Evolutionary conservation across 2,329 filamentous ascomycete genomes (phyloP).

Genomic region (Cladosporium austrohemisphaericum): DNA sequence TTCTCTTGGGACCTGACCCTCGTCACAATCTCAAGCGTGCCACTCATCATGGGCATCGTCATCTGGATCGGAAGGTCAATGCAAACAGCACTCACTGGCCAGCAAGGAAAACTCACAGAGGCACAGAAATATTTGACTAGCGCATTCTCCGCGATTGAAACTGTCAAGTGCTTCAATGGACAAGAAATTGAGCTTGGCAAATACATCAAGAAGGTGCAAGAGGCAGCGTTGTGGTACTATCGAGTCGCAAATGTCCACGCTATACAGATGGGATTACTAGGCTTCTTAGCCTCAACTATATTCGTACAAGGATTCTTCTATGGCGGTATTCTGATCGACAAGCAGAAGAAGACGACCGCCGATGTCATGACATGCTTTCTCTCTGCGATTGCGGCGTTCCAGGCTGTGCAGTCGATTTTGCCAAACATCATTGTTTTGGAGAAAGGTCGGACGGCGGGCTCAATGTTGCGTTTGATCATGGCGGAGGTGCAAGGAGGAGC

Average conservation of each 20-base stretch:
- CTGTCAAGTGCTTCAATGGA: slow-evolving; percentile 82
- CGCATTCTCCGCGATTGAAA: slow-evolving; percentile 70
- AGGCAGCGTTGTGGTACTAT: slow-evolving; percentile 61
- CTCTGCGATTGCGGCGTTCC: slow-evolving; percentile 70
- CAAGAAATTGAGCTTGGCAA: slow-evolving; percentile 64
- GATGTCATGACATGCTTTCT: slow-evolving; percentile 82
- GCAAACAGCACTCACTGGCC: slow-evolving; percentile 62
- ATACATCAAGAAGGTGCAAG: slow-evolving; percentile 57
- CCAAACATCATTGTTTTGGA: slow-evolving; percentile 74
- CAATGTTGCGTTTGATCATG: slow-evolving; percentile 53
- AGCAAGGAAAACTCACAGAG: slow-evolving; percentile 63
- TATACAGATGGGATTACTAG: slow-evolving; percentile 67
- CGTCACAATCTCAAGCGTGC: slow-evolving; percentile 69
- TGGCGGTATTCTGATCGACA: slow-evolving; percentile 64
- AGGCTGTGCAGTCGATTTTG: slow-evolving; percentile 68
- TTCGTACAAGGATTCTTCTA: slow-evolving; percentile 93
- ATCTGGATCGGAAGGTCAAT: slow-evolving; percentile 58
- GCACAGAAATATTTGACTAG: slow-evolving; percentile 70
- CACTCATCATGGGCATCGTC: slow-evolving; percentile 61
- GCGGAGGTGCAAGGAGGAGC: slow-evolving; percentile 32
- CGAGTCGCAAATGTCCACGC: slow-evolving; percentile 66
- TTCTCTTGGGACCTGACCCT: slow-evolving; percentile 82
- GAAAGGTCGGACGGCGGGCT: slow-evolving; percentile 73
- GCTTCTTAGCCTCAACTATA: slow-evolving; percentile 70
- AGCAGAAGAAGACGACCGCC: slow-evolving; percentile 57